A percentile compares a stretch with the other conserved stretches of the same genome.
phyloP scores from a whole-genome alignment of 1,139 yeast species.

The Yarrowia galli region DNA sequence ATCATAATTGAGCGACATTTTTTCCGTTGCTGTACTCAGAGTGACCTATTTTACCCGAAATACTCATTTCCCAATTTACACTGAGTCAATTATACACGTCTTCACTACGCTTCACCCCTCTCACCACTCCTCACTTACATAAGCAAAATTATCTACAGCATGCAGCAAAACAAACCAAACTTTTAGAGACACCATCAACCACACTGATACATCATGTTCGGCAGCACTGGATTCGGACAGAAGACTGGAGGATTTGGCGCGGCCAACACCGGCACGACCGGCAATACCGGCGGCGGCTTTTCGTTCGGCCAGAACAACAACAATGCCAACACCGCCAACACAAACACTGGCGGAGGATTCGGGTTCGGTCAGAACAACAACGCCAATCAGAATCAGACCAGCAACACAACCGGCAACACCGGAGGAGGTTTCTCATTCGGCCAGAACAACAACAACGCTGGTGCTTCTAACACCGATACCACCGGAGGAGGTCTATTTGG shows the following conservation, averaged over 20 bases:
- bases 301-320: constrained; percentile 45
- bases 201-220: constrained; percentile 25
- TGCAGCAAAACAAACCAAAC: constrained; percentile 31
- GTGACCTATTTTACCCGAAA: too few relatives aligned
- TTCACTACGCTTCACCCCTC: too few relatives aligned
- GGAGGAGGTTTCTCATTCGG: constrained; percentile 14
- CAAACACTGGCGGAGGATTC: constrained; percentile 29
- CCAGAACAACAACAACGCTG: constrained; percentile 12
- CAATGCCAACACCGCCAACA: constrained; percentile 44
- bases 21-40: too few relatives aligned
- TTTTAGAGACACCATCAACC: background rate
- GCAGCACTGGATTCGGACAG: constrained; percentile 27
- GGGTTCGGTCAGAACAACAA: constrained; percentile 22
- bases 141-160: constrained; percentile 3
- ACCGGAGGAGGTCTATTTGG: constrained; percentile 3
- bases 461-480: background rate
- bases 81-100: too few relatives aligned
- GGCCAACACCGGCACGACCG: constrained; percentile 39
- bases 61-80: too few relatives aligned
- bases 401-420: background rate
- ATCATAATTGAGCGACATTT: too few relatives aligned
- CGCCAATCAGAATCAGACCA: constrained; percentile 41
- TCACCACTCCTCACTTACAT: background rate
- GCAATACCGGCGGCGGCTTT: constrained; percentile 28
- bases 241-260: constrained; percentile 38